phyloP scores from a whole-genome alignment of 768 basidiomycete species.

The Mycena alexandri region DNA sequence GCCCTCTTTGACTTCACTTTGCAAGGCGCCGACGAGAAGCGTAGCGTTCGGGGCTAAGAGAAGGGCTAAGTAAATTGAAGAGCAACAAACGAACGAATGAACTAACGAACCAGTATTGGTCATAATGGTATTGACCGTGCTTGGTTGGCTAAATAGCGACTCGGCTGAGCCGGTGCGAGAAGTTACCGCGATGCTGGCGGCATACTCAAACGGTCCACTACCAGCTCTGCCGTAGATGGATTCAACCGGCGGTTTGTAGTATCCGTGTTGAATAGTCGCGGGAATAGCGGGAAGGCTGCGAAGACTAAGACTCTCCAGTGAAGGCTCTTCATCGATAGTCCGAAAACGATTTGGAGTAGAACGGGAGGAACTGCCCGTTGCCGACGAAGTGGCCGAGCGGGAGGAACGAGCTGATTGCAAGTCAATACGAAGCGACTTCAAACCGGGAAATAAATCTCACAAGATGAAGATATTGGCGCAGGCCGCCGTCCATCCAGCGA shows the following conservation, averaged over 20 bases:
- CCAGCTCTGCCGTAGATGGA: too few relatives aligned
- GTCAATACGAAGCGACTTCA: slow-evolving; percentile 13
- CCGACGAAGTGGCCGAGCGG: too few relatives aligned
- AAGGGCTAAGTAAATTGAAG: background rate
- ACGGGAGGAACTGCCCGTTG: background rate
- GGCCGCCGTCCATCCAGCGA: too few relatives aligned
- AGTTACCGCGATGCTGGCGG: too few relatives aligned
- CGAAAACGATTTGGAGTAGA: slow-evolving; percentile 1
- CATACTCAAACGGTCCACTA: too few relatives aligned
- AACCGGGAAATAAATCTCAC: too few relatives aligned
- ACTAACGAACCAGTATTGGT: slow-evolving; percentile 15
- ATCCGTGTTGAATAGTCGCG: slow-evolving; percentile 4
- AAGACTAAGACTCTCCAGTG: too few relatives aligned
- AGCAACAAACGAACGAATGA: background rate
- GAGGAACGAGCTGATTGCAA: too few relatives aligned
- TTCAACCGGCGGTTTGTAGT: too few relatives aligned
- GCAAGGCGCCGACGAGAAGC: slow-evolving; percentile 41
- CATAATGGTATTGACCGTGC: slow-evolving; percentile 13
- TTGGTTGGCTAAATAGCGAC: slow-evolving; percentile 27
- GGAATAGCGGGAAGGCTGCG: background rate
- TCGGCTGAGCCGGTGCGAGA: too few relatives aligned
- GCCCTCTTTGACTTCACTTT: slow-evolving; percentile 39
- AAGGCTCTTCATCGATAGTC: slow-evolving; percentile 19
- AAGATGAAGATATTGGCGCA: too few relatives aligned
- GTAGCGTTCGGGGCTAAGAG: slow-evolving; percentile 35